A percentile compares a stretch with the other conserved stretches of the same genome.
These are phyloP conservation scores for Bolboschoenoplectus hybrid DNA, from an alignment of 202 grass and related monocot genomes.

Conservation along the genomic window DNA sequence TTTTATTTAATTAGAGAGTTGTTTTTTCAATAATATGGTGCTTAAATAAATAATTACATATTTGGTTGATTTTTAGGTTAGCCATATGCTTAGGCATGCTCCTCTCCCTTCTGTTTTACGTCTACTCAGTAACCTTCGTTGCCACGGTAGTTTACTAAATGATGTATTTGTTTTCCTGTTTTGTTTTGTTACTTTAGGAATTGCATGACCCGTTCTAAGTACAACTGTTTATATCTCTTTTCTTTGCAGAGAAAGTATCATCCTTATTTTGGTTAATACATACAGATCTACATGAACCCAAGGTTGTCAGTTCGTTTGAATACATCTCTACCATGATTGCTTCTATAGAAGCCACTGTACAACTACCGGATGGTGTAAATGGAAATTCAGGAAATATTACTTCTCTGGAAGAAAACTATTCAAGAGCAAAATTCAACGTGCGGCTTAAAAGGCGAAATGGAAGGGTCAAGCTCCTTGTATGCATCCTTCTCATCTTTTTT, in stretches of 20 bases:
- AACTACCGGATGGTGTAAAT: slow-evolving; percentile 51
- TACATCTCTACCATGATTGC: slow-evolving; percentile 84
- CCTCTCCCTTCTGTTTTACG: slow-evolving; percentile 66
- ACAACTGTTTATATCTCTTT: slow-evolving; percentile 39
- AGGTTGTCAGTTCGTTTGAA: slow-evolving; percentile 61
- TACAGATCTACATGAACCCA: slow-evolving; percentile 76
- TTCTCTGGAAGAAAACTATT: slow-evolving; percentile 65
- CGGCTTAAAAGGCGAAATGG: slow-evolving; percentile 85
- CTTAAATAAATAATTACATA: slow-evolving; percentile 19
- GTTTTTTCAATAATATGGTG: neutral
- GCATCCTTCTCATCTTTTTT: slow-evolving; percentile 23
- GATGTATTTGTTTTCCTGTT: neutral
- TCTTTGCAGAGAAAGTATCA: slow-evolving; percentile 81
- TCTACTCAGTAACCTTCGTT: slow-evolving; percentile 77
- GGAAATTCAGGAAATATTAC: slow-evolving; percentile 46
- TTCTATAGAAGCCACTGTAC: slow-evolving; percentile 60
- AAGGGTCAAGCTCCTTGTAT: slow-evolving; percentile 79
- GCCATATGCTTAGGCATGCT: slow-evolving; percentile 69
- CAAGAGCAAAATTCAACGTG: slow-evolving; percentile 62
- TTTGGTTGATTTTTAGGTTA: slow-evolving; percentile 69
- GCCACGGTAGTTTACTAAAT: slow-evolving; percentile 60
- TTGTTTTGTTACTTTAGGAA: slow-evolving; percentile 17
- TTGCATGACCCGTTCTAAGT: slow-evolving; percentile 23
- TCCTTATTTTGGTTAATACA: slow-evolving; percentile 90
- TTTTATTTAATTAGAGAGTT: neutral